Percentiles rank a stretch among this genome's conserved stretches.
These are phyloP conservation scores for Pythium monospermum DNA, from an alignment of 352 stramenopile genomes.

Conservation along the genomic window DNA sequence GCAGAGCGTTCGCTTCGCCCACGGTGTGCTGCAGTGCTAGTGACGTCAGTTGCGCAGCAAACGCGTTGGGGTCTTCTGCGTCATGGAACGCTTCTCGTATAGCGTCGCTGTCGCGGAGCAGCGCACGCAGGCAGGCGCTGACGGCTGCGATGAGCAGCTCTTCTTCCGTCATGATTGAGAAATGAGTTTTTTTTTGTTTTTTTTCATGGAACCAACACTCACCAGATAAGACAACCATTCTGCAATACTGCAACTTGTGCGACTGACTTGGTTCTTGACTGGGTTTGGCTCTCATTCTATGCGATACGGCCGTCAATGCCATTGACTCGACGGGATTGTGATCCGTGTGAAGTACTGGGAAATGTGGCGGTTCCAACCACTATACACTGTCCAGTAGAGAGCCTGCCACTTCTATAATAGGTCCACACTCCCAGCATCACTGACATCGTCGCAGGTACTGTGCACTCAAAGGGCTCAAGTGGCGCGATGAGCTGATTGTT, in stretches of 20 bases:
- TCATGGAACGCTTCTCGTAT: constrained; percentile 10
- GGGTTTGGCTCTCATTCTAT: no score
- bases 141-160: background rate
- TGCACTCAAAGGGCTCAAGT: no score
- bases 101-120: background rate
- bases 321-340: no score
- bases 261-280: background rate
- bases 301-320: no score
- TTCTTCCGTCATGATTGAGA: background rate
- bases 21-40: constrained; percentile 18
- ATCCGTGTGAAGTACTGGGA: no score
- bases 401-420: no score
- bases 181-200: background rate
- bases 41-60: constrained; percentile 45
- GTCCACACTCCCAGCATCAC: no score
- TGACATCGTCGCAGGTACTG: no score
- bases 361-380: no score
- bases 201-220: background rate
- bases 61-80: constrained; percentile 30
- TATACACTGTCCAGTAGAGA: no score
- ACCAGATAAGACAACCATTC: background rate
- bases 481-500: no score
- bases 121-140: background rate
- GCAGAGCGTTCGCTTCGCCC: background rate
- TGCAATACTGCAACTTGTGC: background rate